A percentile compares a stretch with the other conserved stretches of the same genome.
These are phyloP conservation scores for Colletotrichum tabaci DNA, from an alignment of 2,329 filamentous ascomycete species.

Conservation along the genomic window DNA sequence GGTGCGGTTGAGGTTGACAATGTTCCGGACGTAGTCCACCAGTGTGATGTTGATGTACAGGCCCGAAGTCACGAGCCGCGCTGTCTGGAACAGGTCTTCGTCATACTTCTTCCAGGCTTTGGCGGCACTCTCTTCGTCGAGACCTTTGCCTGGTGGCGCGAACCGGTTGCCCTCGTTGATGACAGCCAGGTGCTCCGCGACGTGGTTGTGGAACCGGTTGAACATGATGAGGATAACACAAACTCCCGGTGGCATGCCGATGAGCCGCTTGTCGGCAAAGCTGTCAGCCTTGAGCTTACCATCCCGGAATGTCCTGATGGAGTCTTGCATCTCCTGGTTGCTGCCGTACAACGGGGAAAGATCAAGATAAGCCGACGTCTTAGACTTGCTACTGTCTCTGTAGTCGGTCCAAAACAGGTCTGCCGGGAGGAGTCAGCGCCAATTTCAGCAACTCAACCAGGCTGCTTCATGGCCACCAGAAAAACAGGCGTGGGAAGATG, in stretches of 20 bases:
- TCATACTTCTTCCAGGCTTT: conserved; percentile 78
- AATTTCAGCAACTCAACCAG: neutral
- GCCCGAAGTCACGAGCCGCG: conserved; percentile 80
- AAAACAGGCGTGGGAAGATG: neutral
- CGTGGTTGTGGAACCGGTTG: conserved; percentile 89
- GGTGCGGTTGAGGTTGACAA: conserved; percentile 79
- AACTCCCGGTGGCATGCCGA: conserved; percentile 81
- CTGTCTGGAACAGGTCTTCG: conserved; percentile 85
- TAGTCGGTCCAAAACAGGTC: conserved; percentile 81
- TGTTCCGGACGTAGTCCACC: conserved; percentile 84
- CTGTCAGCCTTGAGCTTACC: conserved; percentile 81
- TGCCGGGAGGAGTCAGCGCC: conserved; percentile 42
- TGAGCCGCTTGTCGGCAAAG: conserved; percentile 79
- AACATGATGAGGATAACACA: conserved; percentile 83
- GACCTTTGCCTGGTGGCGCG: conserved; percentile 69
- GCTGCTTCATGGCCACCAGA: no score
- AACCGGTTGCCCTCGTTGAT: conserved; percentile 91
- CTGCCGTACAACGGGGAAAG: conserved; percentile 80
- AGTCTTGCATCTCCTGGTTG: conserved; percentile 76
- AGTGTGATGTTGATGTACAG: conserved; percentile 86
- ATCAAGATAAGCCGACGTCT: conserved; percentile 81
- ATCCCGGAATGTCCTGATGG: conserved; percentile 78
- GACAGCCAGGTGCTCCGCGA: conserved; percentile 82
- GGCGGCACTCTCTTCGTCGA: conserved; percentile 64
- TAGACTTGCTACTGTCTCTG: conserved; percentile 70